These are phyloP conservation scores for Xylaria sp. DNA, from an alignment of 2,329 filamentous ascomycete genomes.

Conservation along the genomic window DNA sequence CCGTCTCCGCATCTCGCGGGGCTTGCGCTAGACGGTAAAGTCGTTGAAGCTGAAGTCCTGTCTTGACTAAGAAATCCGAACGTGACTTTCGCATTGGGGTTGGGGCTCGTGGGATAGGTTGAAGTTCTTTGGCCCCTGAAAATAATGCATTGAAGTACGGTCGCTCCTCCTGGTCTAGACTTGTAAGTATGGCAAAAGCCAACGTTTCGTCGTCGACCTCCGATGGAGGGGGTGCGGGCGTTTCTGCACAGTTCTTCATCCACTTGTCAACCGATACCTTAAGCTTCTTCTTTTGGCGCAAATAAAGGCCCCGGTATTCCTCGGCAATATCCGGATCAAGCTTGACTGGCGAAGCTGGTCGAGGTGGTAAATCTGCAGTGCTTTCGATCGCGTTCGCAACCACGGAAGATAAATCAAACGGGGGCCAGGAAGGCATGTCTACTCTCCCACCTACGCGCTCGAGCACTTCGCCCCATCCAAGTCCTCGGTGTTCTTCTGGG, in stretches of 20 bases:
- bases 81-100: slow-evolving; percentile 62
- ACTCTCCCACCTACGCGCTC: slow-evolving; percentile 87
- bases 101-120: slow-evolving; percentile 56
- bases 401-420: slow-evolving; percentile 67
- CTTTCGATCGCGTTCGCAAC: slow-evolving; percentile 57
- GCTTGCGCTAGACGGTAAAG: slow-evolving; percentile 69
- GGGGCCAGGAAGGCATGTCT: slow-evolving; percentile 83
- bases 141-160: slow-evolving; percentile 79
- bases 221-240: slow-evolving; percentile 68
- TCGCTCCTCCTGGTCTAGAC: slow-evolving; percentile 68
- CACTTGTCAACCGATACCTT: slow-evolving; percentile 86
- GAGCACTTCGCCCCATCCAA: slow-evolving; percentile 93
- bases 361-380: slow-evolving; percentile 54
- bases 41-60: slow-evolving; percentile 73
- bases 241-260: slow-evolving; percentile 74
- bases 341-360: slow-evolving; percentile 60
- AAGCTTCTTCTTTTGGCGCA: slow-evolving; percentile 87
- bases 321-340: slow-evolving; percentile 92
- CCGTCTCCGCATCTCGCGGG: slow-evolving; percentile 80
- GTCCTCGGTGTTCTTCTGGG: slow-evolving; percentile 60
- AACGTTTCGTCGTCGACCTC: slow-evolving; percentile 93
- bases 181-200: slow-evolving; percentile 88
- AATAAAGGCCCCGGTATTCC: slow-evolving; percentile 87
- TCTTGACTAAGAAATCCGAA: slow-evolving; percentile 70
- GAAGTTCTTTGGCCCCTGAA: slow-evolving; percentile 53